Evolutionary conservation across 2,329 filamentous ascomycete species (phyloP).

Genomic region (Alternaria longipes): DNA sequence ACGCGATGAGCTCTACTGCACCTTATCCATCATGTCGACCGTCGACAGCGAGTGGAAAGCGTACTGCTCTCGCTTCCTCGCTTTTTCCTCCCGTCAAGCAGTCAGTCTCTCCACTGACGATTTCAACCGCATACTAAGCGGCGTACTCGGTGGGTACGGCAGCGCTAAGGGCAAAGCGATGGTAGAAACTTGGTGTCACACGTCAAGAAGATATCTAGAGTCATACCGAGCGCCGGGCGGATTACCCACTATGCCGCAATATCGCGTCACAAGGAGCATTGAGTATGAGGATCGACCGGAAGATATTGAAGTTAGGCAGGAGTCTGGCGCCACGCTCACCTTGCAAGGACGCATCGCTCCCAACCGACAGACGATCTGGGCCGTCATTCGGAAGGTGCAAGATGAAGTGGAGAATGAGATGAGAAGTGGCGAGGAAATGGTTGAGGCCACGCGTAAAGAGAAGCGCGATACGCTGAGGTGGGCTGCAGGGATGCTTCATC

Average conservation of each 20-base stretch:
- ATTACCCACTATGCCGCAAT: slow-evolving; percentile 42
- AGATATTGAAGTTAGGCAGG: slow-evolving; percentile 42
- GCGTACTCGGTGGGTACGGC: slow-evolving; percentile 62
- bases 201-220: slow-evolving; percentile 27
- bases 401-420: slow-evolving; percentile 38
- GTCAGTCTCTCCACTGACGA: slow-evolving; percentile 46
- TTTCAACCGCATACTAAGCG: slow-evolving; percentile 64
- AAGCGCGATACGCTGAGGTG: slow-evolving; percentile 41
- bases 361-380: slow-evolving; percentile 47
- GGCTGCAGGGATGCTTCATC: slow-evolving; percentile 42
- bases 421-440: slow-evolving; percentile 23
- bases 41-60: slow-evolving; percentile 37
- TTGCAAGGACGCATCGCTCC: slow-evolving; percentile 42
- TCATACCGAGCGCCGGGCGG: slow-evolving; percentile 46
- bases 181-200: slow-evolving; percentile 58
- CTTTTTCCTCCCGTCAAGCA: slow-evolving; percentile 34
- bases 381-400: slow-evolving; percentile 45
- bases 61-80: slow-evolving; percentile 44
- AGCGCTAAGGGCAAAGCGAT: slow-evolving; percentile 58
- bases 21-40: slow-evolving; percentile 45
- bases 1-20: slow-evolving; percentile 41
- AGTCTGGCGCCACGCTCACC: slow-evolving; percentile 38
- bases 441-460: slow-evolving; percentile 28
- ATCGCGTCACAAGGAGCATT: slow-evolving; percentile 33
- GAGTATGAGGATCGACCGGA: slow-evolving; percentile 37